phyloP scores from a whole-genome alignment of 78 protist genomes.

The Dictyostelium capitatum region DNA sequence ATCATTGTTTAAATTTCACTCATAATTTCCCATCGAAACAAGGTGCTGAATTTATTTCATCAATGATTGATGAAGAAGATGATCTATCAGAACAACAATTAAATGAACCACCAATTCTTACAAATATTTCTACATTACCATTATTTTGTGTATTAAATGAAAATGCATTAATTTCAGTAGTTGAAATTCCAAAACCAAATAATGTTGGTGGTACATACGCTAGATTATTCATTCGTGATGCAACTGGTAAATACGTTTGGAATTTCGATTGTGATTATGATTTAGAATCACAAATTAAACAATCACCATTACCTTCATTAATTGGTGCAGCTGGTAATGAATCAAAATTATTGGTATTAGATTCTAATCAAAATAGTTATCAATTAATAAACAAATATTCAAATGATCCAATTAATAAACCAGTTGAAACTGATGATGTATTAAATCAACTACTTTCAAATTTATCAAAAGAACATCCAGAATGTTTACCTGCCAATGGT shows the following conservation, averaged over 20 bases:
- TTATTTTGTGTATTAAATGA: slow-evolving; percentile 56
- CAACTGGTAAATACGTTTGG: slow-evolving; percentile 79
- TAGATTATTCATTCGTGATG: slow-evolving; percentile 72
- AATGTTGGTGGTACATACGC: slow-evolving; percentile 18
- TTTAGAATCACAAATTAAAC: slow-evolving; percentile 3
- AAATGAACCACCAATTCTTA: not conserved
- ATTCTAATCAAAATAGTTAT: slow-evolving; percentile 13
- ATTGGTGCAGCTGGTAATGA: not conserved
- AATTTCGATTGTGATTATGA: slow-evolving; percentile 56
- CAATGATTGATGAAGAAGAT: slow-evolving; percentile 63
- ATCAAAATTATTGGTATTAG: not conserved
- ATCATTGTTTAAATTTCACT: slow-evolving; percentile 49
- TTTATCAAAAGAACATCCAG: slow-evolving; percentile 33
- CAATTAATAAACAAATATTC: slow-evolving; percentile 35
- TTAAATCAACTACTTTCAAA: slow-evolving; percentile 8
- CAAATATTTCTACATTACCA: slow-evolving; percentile 12
- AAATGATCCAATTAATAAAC: not conserved
- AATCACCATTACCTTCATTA: not conserved
- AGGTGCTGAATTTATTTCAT: slow-evolving; percentile 51
- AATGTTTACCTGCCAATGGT: slow-evolving; percentile 28
- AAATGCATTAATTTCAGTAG: slow-evolving; percentile 60
- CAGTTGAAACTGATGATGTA: slow-evolving; percentile 36
- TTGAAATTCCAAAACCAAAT: slow-evolving; percentile 55
- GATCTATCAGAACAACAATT: not conserved
- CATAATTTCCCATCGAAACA: slow-evolving; percentile 72